Percentiles rank a stretch among this genome's conserved stretches.
These are phyloP conservation scores for Penicillium pancosmium DNA, from an alignment of 495 filamentous ascomycete species.

Conservation along the genomic window DNA sequence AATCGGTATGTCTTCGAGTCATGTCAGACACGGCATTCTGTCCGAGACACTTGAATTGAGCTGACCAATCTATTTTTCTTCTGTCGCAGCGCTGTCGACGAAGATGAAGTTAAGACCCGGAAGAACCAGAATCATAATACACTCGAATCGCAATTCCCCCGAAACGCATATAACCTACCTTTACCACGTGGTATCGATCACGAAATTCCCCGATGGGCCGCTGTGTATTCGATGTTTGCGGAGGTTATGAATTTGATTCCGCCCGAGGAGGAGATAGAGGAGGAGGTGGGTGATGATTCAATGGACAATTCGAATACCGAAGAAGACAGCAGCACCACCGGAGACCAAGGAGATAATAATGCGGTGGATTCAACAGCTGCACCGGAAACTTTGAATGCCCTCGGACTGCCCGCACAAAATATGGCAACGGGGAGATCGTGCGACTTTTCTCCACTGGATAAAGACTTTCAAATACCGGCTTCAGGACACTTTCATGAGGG, in stretches of 20 bases:
- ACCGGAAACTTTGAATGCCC: not conserved
- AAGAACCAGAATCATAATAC: too few species aligned
- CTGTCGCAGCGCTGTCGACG: not conserved
- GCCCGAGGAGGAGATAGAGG: not conserved
- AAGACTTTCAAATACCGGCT: not conserved
- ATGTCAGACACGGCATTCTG: not conserved
- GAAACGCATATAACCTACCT: not conserved
- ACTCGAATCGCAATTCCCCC: not conserved
- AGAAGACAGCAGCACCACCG: too few species aligned
- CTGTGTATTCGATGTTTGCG: conserved; percentile 15
- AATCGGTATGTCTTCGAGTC: conserved; percentile 11
- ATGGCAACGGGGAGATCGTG: too few species aligned
- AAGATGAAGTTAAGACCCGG: too few species aligned
- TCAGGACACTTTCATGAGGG: not conserved
- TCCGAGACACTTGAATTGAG: not conserved
- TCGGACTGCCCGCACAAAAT: not conserved
- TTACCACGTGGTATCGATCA: conserved; percentile 16
- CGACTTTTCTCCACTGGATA: not conserved
- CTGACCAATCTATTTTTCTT: not conserved
- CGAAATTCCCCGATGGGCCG: conserved; percentile 17
- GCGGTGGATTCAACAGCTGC: not conserved
- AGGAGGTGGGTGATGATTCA: not conserved
- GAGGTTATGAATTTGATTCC: conserved; percentile 18
- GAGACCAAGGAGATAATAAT: not conserved
- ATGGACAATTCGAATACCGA: not conserved